A percentile compares a stretch with the other conserved stretches of the same genome.
Conservation (phyloP, 257 asterid genomes). For the Vinca minor region DNA sequence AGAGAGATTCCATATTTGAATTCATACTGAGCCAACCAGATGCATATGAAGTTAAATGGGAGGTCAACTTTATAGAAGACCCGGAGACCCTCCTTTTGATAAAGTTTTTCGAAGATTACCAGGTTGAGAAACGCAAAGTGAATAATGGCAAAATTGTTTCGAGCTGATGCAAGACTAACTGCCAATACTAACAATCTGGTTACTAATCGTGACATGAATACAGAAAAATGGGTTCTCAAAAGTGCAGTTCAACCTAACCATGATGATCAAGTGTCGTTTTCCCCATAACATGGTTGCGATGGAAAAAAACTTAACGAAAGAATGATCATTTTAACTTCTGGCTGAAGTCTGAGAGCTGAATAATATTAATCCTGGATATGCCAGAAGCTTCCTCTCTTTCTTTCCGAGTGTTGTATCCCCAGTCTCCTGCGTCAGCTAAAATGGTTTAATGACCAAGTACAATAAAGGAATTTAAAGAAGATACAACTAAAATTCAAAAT, state of each 20-base stretch:
- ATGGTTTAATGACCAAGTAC: constrained; percentile 8
- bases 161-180: too few species aligned
- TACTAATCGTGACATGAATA: too few species aligned
- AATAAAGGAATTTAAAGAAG: constrained; percentile 1
- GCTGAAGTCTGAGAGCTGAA: constrained; percentile 77
- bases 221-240: too few species aligned
- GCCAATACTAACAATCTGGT: too few species aligned
- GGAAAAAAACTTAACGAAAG: too few species aligned
- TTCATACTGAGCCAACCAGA: constrained; percentile 68
- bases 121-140: constrained; percentile 41
- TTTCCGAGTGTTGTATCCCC: constrained; percentile 85
- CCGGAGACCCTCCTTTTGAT: constrained; percentile 84
- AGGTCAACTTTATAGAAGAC: constrained; percentile 64
- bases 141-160: too few species aligned
- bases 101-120: constrained; percentile 43
- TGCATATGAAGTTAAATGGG: constrained; percentile 88
- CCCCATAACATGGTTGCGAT: neutral
- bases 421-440: constrained; percentile 54
- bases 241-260: too few species aligned
- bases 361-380: constrained; percentile 53
- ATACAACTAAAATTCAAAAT: neutral
- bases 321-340: constrained; percentile 59
- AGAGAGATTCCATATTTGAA: constrained; percentile 16
- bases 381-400: constrained; percentile 80
- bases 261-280: constrained; percentile 3